Evolutionary conservation across 306 rosid genomes (phyloP).

Genomic region (Ormosia semicastrata): DNA sequence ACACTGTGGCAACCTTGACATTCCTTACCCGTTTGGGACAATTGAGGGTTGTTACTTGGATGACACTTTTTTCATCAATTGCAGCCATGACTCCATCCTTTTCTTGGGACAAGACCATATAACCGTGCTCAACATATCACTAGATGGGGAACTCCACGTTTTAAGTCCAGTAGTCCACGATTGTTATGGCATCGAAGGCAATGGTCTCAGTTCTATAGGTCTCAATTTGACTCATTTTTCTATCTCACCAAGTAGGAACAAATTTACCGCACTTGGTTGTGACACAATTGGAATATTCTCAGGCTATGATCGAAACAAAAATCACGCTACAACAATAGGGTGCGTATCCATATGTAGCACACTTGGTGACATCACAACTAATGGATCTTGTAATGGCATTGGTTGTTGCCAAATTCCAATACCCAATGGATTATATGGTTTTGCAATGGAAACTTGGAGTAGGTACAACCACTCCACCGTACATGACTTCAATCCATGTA

Average conservation of each 20-base stretch:
- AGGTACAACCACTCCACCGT: neutral
- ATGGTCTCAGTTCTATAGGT: neutral
- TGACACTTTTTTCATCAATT: slow-evolving; percentile 1
- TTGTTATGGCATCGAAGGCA: neutral
- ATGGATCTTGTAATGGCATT: neutral
- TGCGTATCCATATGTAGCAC: neutral
- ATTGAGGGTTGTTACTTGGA: neutral
- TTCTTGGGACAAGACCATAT: neutral
- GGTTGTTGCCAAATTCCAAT: neutral
- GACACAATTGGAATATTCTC: neutral
- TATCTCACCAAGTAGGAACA: slow-evolving; percentile 9
- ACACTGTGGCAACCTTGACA: neutral
- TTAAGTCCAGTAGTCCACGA: neutral
- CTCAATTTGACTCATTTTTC: neutral
- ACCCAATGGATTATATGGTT: neutral
- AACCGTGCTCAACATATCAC: neutral
- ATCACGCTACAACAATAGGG: neutral
- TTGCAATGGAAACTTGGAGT: neutral
- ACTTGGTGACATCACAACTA: neutral
- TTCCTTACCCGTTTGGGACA: slow-evolving; percentile 14
- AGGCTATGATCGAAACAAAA: neutral
- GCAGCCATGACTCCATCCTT: neutral
- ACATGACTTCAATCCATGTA: neutral
- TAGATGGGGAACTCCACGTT: neutral
- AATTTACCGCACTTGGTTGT: slow-evolving; percentile 15